A percentile compares a stretch with the other conserved stretches of the same genome.
Evolutionary conservation across 2,329 filamentous ascomycete genomes (phyloP).

Genomic region (Teratosphaeria viscida): DNA sequence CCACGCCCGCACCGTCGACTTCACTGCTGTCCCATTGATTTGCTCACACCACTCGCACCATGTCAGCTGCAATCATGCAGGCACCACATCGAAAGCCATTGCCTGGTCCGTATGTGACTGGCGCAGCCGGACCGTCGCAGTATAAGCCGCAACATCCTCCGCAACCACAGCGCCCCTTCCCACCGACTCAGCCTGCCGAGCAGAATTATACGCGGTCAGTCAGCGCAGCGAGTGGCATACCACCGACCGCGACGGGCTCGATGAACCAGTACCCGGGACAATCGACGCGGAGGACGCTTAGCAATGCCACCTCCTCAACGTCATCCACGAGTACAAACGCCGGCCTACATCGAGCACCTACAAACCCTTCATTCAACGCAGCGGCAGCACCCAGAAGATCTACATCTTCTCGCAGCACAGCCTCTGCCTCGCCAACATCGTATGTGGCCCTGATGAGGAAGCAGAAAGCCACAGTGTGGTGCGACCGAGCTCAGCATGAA

Average conservation of each 20-base stretch:
- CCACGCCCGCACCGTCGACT: neutral
- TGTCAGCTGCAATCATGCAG: constrained; percentile 1
- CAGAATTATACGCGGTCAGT: neutral
- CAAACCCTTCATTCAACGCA: constrained; percentile 19
- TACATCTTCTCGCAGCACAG: constrained; percentile 62
- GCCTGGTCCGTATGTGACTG: constrained; percentile 1
- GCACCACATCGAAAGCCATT: constrained; percentile 10
- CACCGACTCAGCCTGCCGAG: neutral
- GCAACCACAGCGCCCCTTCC: neutral
- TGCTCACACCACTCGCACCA: neutral
- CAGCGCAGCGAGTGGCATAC: neutral
- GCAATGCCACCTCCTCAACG: constrained; percentile 61
- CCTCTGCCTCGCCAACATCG: constrained; percentile 50
- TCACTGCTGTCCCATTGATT: neutral
- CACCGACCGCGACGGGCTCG: constrained; percentile 1
- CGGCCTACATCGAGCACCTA: constrained; percentile 39
- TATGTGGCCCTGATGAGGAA: constrained; percentile 95
- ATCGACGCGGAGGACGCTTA: constrained; percentile 46
- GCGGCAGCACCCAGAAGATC: constrained; percentile 53
- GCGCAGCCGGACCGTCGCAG: neutral
- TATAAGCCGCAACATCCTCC: neutral
- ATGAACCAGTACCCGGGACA: constrained; percentile 4
- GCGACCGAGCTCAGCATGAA: constrained; percentile 84
- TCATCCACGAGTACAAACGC: constrained; percentile 44
- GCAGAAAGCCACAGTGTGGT: constrained; percentile 98